Conservation (phyloP, 1,139 yeast genomes). For the Scheffersomyces insectosa region DNA sequence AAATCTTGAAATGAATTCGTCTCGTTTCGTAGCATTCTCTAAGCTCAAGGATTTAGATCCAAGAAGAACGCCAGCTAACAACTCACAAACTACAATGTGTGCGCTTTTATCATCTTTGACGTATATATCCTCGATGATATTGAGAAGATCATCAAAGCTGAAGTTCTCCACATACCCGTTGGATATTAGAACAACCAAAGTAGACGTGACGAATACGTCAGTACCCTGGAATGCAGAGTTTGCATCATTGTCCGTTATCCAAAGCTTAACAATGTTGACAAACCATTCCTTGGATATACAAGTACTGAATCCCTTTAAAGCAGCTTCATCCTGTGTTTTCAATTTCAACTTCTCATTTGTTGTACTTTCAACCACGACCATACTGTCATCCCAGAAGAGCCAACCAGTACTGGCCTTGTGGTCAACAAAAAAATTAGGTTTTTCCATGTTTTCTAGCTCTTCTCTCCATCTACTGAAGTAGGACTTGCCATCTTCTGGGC, state of each 20-base stretch:
- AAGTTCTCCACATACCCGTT: conserved; percentile 38
- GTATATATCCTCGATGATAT: conserved; percentile 51
- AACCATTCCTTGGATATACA: conserved; percentile 62
- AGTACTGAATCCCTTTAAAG: conserved; percentile 47
- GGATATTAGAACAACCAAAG: conserved; percentile 46
- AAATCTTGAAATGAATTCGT: conserved; percentile 45
- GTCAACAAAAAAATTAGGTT: conserved; percentile 60
- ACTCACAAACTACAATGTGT: conserved; percentile 63
- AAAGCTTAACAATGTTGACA: conserved; percentile 47
- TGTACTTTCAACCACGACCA: conserved; percentile 48
- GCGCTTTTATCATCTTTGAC: conserved; percentile 63
- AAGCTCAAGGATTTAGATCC: conserved; percentile 42
- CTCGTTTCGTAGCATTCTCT: conserved; percentile 35
- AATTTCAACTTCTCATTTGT: conserved; percentile 30
- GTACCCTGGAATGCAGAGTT: conserved; percentile 61
- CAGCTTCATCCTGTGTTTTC: conserved; percentile 35
- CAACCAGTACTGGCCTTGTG: conserved; percentile 63
- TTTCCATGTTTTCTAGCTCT: conserved; percentile 53
- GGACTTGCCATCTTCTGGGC: conserved; percentile 26
- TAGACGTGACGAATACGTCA: conserved; percentile 54
- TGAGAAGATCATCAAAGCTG: conserved; percentile 47
- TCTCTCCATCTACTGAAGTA: conserved; percentile 46
- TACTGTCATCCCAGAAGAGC: conserved; percentile 70
- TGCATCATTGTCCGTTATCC: conserved; percentile 67
- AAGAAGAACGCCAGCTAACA: conserved; percentile 57